A percentile compares a stretch with the other conserved stretches of the same genome.
Conservation (phyloP, 163 green algal species). For the Coccomyxa subellipsoidea region DNA sequence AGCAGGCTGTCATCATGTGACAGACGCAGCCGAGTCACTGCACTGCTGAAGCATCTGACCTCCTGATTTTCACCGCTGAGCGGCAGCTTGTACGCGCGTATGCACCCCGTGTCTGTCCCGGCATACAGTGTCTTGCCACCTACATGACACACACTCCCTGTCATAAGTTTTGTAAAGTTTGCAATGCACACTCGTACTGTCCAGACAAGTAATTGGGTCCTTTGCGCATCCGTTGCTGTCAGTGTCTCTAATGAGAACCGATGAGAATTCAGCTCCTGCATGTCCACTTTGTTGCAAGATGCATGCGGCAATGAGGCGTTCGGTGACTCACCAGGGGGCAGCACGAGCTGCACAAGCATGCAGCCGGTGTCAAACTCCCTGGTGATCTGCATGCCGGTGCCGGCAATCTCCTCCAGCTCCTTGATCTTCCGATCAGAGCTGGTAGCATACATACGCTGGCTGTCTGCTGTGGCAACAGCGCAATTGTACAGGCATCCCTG, state of each 20-base stretch:
- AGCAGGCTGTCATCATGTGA: constrained; percentile 72
- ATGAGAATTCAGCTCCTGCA: not conserved
- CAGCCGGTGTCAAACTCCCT: constrained; percentile 15
- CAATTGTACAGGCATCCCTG: constrained; percentile 66
- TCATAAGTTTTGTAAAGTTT: not conserved
- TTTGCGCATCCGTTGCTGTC: no score
- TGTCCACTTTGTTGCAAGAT: not conserved
- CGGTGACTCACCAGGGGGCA: constrained; percentile 29
- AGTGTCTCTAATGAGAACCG: not conserved
- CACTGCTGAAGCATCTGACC: constrained; percentile 54
- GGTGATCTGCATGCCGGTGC: constrained; percentile 57
- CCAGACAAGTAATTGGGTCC: no score
- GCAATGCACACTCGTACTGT: not conserved
- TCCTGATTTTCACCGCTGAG: constrained; percentile 74
- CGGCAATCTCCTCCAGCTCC: constrained; percentile 72
- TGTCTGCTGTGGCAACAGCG: constrained; percentile 58
- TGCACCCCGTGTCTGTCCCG: constrained; percentile 60
- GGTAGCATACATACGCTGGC: constrained; percentile 61
- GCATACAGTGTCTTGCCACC: constrained; percentile 66
- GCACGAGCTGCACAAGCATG: not conserved
- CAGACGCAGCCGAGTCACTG: constrained; percentile 65
- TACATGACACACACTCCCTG: not conserved
- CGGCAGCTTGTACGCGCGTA: constrained; percentile 84
- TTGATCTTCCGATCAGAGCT: constrained; percentile 82
- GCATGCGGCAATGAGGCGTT: not conserved